Conservation (phyloP, 106 monocot genomes). For the Acanthochlamys bracteata region DNA sequence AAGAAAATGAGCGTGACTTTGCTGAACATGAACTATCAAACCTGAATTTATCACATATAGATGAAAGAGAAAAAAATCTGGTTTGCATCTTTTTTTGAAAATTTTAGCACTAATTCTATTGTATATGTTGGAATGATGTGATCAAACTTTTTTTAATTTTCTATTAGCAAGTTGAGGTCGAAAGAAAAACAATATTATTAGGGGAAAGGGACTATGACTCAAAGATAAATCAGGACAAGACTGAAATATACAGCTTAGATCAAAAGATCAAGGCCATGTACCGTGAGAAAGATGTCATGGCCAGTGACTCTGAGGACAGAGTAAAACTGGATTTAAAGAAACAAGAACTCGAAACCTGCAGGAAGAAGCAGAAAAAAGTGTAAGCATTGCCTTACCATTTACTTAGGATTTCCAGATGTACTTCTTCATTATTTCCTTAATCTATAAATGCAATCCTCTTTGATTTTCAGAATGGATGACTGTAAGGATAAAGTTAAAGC, state of each 20-base stretch:
- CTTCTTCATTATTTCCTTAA: no score
- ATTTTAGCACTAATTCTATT: no score
- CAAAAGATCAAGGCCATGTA: constrained; percentile 62
- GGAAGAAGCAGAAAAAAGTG: constrained; percentile 66
- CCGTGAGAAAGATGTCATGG: constrained; percentile 73
- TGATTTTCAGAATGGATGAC: constrained; percentile 70
- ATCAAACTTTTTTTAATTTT: not conserved
- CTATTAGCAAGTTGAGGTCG: constrained; percentile 91
- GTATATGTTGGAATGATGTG: no score
- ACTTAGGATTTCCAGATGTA: no score
- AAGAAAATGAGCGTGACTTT: constrained; percentile 56
- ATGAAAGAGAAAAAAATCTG: constrained; percentile 72
- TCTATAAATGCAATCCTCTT: constrained; percentile 4
- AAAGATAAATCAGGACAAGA: constrained; percentile 56
- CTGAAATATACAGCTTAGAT: constrained; percentile 78
- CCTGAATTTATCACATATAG: constrained; percentile 69
- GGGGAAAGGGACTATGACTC: constrained; percentile 68
- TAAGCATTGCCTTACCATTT: constrained; percentile 14
- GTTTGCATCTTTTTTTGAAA: constrained; percentile 27
- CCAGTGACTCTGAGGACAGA: constrained; percentile 74
- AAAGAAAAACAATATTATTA: constrained; percentile 58
- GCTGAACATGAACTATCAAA: constrained; percentile 66
- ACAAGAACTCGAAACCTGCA: constrained; percentile 64
- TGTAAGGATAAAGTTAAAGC: constrained; percentile 65
- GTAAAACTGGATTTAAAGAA: constrained; percentile 65